Percentiles rank a stretch among this genome's conserved stretches.
Conservation (phyloP, 2,329 filamentous ascomycete species). For the Cladosporium sp. region DNA sequence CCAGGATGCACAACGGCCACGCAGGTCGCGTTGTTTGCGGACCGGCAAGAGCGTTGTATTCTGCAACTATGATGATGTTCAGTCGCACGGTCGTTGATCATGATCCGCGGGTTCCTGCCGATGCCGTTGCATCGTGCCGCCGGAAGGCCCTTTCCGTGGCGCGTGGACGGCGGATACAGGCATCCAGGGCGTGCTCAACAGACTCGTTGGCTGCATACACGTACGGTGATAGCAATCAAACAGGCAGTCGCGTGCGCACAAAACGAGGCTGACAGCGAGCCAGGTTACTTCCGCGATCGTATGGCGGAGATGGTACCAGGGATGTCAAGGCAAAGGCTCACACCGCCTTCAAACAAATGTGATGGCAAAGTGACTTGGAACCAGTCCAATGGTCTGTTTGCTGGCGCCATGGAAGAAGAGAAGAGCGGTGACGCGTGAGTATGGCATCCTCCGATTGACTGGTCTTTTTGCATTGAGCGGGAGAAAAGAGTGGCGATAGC, state of each 20-base stretch:
- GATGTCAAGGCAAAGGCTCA: background rate
- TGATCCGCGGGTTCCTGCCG: conserved; percentile 1
- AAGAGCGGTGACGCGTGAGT: no score
- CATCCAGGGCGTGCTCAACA: background rate
- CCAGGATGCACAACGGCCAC: background rate
- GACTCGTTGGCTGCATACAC: background rate
- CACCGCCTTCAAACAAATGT: background rate
- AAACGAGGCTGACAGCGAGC: background rate
- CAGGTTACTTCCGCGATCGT: background rate
- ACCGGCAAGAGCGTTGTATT: background rate
- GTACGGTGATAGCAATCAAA: background rate
- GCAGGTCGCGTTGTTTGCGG: background rate
- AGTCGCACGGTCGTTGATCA: conserved; percentile 2
- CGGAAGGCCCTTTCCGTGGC: background rate
- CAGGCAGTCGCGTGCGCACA: background rate
- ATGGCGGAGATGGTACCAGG: background rate
- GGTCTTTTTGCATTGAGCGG: no score
- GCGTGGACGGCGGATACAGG: background rate
- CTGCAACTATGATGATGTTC: background rate
- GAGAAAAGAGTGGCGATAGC: no score
- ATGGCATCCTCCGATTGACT: no score
- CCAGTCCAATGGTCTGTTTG: no score
- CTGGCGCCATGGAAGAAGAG: no score
- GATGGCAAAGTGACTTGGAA: background rate
- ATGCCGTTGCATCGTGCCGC: background rate